Evolutionary conservation across 2,329 filamentous ascomycete species (phyloP), one percentile per base, ranked within the genome.

Genomic region (Rutstroemia sp.): DNA sequence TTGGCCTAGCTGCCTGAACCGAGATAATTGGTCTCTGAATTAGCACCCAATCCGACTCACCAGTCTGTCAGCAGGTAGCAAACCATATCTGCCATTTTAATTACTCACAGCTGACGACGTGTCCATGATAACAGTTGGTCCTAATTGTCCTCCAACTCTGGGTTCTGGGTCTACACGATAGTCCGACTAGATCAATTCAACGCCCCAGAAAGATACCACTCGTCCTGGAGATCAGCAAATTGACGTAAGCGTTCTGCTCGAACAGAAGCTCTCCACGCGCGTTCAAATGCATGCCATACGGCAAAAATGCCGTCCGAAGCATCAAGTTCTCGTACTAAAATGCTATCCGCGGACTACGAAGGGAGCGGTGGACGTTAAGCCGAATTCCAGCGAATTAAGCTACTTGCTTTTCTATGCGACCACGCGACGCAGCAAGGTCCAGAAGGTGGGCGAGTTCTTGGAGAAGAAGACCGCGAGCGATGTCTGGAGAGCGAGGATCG

Each of bases 371-470:
- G 90, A 96, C 68, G 90, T 96, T 69, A 95, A 92, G 74, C 92
- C 94, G 46, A 97, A 97, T 73, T 90, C 90, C 63, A 95, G 90
- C 74, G 94, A 99, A 77, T 83, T 99, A 61, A 95, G 90, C 73
- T 97, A 97, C 71, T 82, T 99, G 62, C 83, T 97, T 54, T 97
- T 95, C 79, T 97, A 99, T 77, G 91, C 89, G 60, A 95, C 89
- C 69, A 96, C 92, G 65, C 89, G 92, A 59, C 86, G 90, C 63
- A 92, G 89, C 73, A 99, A 97, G 79, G 84, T 97, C 65, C 89
- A 94, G 68, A 99, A 99, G 75, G 92, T 99, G 64, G 91, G 90
- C 71, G 85, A 84, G 65, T 99, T 96, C 70, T 79, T 99, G 62
- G 92, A 97, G 76, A 95, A 92, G 78, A 90, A 92, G 76, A 94